phyloP scores from a whole-genome alignment of 2,329 filamentous ascomycete species.

The Tolypocladium paradoxum region DNA sequence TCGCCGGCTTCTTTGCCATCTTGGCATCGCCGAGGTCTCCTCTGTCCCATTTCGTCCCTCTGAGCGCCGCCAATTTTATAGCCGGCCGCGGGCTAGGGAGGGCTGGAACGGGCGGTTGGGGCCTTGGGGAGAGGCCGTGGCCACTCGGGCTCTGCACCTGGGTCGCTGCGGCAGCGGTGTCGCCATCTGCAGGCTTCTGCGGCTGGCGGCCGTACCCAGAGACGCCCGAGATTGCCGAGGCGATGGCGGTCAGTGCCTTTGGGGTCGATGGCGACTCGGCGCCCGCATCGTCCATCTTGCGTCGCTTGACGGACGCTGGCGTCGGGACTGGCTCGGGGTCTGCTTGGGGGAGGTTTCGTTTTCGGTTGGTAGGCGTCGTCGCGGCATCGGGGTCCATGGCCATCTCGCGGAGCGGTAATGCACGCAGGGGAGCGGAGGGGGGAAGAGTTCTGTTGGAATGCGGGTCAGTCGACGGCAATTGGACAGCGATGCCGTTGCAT shows the following conservation, averaged over 20 bases:
- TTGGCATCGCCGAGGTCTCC: constrained; percentile 9
- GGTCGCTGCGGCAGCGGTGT: background rate
- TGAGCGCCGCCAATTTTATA: constrained; percentile 24
- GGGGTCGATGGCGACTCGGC: constrained; percentile 16
- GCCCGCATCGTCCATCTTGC: constrained; percentile 17
- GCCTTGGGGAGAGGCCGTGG: background rate
- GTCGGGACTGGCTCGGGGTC: constrained; percentile 13
- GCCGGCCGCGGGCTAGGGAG: constrained; percentile 13
- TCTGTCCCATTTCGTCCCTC: constrained; percentile 27
- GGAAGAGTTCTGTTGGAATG: background rate
- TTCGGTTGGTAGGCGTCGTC: constrained; percentile 10
- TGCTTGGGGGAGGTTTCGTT: constrained; percentile 10
- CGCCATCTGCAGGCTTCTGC: constrained; percentile 2
- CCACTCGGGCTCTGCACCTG: constrained; percentile 1
- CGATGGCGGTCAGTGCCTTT: constrained; percentile 18
- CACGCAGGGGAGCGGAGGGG: background rate
- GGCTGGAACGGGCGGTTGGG: constrained; percentile 3
- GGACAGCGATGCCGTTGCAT: background rate
- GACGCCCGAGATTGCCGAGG: constrained; percentile 18
- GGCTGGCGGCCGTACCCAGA: constrained; percentile 12
- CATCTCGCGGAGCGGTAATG: background rate
- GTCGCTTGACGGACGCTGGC: constrained; percentile 18
- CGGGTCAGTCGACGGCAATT: background rate
- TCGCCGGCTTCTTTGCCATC: constrained; percentile 6
- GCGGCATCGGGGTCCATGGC: constrained; percentile 16